phyloP scores from a whole-genome alignment of 1,284 basidiomycete genomes.

The Apiotrichum mycotoxinovorans region DNA sequence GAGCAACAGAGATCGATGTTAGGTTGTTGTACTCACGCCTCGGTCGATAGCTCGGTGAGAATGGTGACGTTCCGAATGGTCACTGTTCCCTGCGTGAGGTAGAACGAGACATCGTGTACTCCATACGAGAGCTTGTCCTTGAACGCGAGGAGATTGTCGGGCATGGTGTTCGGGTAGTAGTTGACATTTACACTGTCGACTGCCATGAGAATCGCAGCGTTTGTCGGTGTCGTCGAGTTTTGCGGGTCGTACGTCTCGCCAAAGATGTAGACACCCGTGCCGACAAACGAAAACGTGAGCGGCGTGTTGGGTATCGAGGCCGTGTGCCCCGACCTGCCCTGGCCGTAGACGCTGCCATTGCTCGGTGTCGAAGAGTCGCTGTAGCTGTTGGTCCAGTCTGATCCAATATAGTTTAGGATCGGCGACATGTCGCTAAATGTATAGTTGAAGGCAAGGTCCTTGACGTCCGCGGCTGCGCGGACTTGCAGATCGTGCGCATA shows the following conservation, averaged over 20 bases:
- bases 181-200: constrained; percentile 3
- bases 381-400: background rate
- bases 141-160: background rate
- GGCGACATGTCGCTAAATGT: constrained; percentile 1
- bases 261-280: constrained; percentile 4
- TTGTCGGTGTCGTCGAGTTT: too few relatives aligned
- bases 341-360: background rate
- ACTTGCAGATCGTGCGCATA: background rate
- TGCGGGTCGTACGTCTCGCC: background rate
- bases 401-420: background rate
- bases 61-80: background rate
- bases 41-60: background rate
- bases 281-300: background rate
- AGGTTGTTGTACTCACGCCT: constrained; percentile 5
- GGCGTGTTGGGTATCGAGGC: background rate
- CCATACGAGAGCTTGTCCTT: constrained; percentile 1
- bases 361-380: background rate
- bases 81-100: background rate
- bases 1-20: too few relatives aligned
- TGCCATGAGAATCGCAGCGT: background rate
- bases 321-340: background rate
- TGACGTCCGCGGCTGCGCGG: background rate
- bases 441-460: constrained; percentile 3
- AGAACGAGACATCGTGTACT: background rate
- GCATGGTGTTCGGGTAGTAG: background rate